phyloP scores from a whole-genome alignment of 2,329 filamentous ascomycete genomes.

The Colletotrichum aenigma region DNA sequence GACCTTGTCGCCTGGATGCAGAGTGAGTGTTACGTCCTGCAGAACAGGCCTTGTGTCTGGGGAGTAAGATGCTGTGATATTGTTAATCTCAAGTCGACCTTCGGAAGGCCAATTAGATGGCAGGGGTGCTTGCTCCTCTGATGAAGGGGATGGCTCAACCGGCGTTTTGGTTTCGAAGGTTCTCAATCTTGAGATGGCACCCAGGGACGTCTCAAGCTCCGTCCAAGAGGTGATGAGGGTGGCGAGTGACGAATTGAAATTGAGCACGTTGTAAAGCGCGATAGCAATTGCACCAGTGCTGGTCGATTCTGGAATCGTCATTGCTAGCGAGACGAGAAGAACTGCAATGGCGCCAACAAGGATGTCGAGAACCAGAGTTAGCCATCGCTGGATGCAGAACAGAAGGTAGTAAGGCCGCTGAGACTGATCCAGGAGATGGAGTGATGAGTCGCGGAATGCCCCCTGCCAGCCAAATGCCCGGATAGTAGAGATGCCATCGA shows the following conservation, averaged over 20 bases:
- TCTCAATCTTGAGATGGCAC: conserved; percentile 24
- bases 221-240: conserved; percentile 25
- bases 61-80: conserved; percentile 15
- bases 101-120: conserved; percentile 23
- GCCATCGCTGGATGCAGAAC: conserved; percentile 53
- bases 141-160: neutral
- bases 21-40: conserved; percentile 16
- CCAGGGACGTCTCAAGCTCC: conserved; percentile 25
- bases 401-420: conserved; percentile 43
- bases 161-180: conserved; percentile 21
- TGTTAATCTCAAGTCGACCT: conserved; percentile 17
- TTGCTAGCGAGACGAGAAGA: conserved; percentile 19
- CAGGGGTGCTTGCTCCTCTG: neutral
- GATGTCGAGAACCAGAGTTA: conserved; percentile 52
- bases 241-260: conserved; percentile 28
- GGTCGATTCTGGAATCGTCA: neutral
- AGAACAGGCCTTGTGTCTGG: conserved; percentile 9
- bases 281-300: conserved; percentile 26
- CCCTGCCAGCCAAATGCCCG: conserved; percentile 30
- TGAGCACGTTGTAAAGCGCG: conserved; percentile 33
- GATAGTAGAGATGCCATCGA: conserved; percentile 30
- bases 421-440: conserved; percentile 20
- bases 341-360: conserved; percentile 22
- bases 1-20: conserved; percentile 23
- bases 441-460: neutral